Evolutionary conservation across 179 eudicot species (phyloP).

Genomic region (Nepenthes alata): DNA sequence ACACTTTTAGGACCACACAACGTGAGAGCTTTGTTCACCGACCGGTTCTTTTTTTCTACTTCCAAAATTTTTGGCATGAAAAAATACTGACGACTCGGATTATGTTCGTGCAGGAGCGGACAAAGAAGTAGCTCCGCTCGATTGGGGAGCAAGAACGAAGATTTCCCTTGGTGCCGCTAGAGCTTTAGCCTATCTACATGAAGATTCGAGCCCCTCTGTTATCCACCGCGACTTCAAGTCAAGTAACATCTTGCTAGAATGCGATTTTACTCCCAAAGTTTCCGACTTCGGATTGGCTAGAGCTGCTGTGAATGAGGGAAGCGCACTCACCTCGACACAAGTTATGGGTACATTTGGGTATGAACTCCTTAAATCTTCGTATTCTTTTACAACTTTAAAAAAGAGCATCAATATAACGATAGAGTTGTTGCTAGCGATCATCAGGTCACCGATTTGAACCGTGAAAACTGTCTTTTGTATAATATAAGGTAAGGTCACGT

Average conservation of each 20-base stretch:
- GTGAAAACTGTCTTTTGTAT: background rate
- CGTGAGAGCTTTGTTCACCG: no score
- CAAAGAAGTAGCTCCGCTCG: slow-evolving; percentile 58
- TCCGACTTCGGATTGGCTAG: slow-evolving; percentile 95
- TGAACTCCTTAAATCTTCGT: slow-evolving; percentile 5
- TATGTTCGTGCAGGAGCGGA: slow-evolving; percentile 32
- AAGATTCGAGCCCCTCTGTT: slow-evolving; percentile 95
- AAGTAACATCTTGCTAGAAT: slow-evolving; percentile 82
- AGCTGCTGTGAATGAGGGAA: slow-evolving; percentile 56
- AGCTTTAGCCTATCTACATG: slow-evolving; percentile 91
- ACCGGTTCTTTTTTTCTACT: no score
- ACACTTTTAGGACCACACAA: no score
- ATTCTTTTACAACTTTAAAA: background rate
- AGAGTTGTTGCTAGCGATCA: no score
- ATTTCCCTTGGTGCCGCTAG: slow-evolving; percentile 91
- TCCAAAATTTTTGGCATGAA: no score
- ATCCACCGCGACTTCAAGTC: slow-evolving; percentile 97
- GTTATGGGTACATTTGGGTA: slow-evolving; percentile 99
- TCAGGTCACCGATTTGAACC: no score
- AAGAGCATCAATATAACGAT: no score
- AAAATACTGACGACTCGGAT: background rate
- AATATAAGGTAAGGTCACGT: no score
- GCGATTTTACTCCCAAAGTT: slow-evolving; percentile 92
- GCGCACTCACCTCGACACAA: slow-evolving; percentile 73
- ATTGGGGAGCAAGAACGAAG: slow-evolving; percentile 80